Percentiles rank a stretch among this genome's conserved stretches.
These are phyloP conservation scores for Agrostemma githago DNA, from an alignment of 148 eudicot species.

Conservation along the genomic window DNA sequence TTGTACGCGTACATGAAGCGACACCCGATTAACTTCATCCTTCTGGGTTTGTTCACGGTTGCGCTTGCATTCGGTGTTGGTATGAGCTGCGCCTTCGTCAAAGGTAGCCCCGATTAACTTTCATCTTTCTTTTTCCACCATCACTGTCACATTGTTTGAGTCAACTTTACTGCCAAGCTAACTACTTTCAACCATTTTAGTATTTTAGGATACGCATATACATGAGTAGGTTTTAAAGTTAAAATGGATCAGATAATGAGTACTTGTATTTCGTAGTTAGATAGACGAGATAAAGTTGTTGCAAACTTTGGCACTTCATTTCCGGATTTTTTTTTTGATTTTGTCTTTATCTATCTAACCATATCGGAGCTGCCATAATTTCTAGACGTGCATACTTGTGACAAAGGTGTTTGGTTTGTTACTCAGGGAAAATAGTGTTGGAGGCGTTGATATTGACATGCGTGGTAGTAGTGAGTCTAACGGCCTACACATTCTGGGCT, in stretches of 20 bases:
- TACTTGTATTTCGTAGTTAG: no score
- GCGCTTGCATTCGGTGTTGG: conserved; percentile 39
- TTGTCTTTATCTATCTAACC: no score
- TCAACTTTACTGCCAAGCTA: conserved; percentile 4
- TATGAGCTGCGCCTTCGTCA: conserved; percentile 28
- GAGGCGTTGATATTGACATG: conserved; percentile 42
- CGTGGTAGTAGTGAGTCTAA: conserved; percentile 34
- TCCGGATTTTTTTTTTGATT: no score
- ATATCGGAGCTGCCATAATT: no score
- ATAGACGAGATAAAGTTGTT: no score
- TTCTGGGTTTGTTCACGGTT: conserved; percentile 39
- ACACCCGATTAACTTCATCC: conserved; percentile 45
- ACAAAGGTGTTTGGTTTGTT: no score
- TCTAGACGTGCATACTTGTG: no score
- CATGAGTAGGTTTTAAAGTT: not conserved
- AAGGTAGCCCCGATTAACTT: conserved; percentile 31
- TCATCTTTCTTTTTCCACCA: not conserved
- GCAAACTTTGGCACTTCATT: no score
- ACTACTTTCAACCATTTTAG: not conserved
- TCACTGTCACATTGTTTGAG: conserved; percentile 1
- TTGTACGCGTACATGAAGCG: conserved; percentile 32
- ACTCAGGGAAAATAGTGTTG: conserved; percentile 37
- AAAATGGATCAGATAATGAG: no score
- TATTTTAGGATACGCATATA: no score
- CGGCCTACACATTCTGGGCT: conserved; percentile 46